Evolutionary conservation across 495 filamentous ascomycete species (phyloP).

Genomic region (Stereocaulon alpinum): DNA sequence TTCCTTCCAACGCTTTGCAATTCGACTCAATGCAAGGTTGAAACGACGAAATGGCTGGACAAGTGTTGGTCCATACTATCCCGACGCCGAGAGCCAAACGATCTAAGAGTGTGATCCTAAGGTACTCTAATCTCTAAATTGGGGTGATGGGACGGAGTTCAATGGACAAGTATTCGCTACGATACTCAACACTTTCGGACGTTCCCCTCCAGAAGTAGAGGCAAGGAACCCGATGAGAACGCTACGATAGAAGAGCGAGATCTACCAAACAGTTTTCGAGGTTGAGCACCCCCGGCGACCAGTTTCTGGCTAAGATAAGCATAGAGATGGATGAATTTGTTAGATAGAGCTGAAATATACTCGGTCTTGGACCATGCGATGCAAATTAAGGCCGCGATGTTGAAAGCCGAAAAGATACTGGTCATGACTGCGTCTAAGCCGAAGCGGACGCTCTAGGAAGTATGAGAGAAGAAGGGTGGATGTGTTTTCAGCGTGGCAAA

Average conservation of each 20-base stretch:
- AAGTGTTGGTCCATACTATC: not conserved
- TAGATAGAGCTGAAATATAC: not conserved
- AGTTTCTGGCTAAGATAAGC: not conserved
- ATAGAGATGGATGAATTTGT: not conserved
- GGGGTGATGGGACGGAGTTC: no score
- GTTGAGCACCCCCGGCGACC: not conserved
- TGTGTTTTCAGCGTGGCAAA: not conserved
- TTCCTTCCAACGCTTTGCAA: not conserved
- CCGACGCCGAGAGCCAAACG: not conserved
- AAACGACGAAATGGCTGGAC: not conserved
- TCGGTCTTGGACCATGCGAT: not conserved
- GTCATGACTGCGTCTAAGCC: not conserved
- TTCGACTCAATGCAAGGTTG: not conserved
- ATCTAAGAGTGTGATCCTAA: not conserved
- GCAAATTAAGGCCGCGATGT: not conserved
- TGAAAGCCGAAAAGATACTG: not conserved
- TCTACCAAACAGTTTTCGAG: not conserved
- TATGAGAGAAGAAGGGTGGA: not conserved
- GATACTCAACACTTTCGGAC: no score
- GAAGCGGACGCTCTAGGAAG: not conserved
- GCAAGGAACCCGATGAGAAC: not conserved
- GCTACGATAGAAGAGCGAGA: not conserved
- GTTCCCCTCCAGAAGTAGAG: no score
- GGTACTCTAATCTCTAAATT: not conserved
- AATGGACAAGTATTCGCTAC: no score